These are phyloP conservation scores for Calonectria ilicicola DNA, from an alignment of 2,329 filamentous ascomycete species.

Conservation along the genomic window DNA sequence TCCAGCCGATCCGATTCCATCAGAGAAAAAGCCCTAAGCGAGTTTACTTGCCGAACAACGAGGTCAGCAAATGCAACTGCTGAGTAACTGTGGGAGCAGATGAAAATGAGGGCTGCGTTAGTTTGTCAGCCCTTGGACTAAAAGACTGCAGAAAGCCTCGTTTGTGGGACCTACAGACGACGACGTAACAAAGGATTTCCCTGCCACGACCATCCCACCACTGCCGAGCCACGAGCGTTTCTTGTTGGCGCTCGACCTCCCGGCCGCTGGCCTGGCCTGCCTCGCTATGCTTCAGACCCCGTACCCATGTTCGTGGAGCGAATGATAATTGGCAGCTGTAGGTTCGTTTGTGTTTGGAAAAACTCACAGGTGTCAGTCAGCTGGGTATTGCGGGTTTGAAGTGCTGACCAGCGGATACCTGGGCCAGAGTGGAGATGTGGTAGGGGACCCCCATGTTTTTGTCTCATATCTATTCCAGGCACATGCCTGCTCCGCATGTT, in stretches of 20 bases:
- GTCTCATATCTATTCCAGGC: slow-evolving; percentile 25
- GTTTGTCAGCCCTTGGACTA: neutral
- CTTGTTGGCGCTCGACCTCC: slow-evolving; percentile 4
- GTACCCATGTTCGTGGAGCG: neutral
- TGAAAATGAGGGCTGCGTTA: neutral
- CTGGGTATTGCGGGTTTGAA: neutral
- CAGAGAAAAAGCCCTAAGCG: neutral
- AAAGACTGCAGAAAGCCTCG: neutral
- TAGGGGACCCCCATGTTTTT: neutral
- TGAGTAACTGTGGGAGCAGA: neutral
- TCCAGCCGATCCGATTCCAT: slow-evolving; percentile 19
- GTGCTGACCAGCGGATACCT: neutral
- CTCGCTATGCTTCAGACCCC: neutral
- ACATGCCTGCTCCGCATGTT: slow-evolving; percentile 28
- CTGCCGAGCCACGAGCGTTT: slow-evolving; percentile 7
- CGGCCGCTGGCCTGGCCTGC: neutral
- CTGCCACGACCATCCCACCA: neutral
- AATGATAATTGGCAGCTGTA: slow-evolving; percentile 13
- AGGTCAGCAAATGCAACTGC: neutral
- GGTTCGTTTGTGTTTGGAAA: slow-evolving; percentile 7
- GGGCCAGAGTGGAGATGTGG: neutral
- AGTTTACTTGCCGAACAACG: neutral
- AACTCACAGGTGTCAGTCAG: neutral
- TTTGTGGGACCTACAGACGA: slow-evolving; percentile 6
- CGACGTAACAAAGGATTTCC: slow-evolving; percentile 1